Evolutionary conservation across 2,329 filamentous ascomycete species (phyloP).

Genomic region (Alternaria postmessia): DNA sequence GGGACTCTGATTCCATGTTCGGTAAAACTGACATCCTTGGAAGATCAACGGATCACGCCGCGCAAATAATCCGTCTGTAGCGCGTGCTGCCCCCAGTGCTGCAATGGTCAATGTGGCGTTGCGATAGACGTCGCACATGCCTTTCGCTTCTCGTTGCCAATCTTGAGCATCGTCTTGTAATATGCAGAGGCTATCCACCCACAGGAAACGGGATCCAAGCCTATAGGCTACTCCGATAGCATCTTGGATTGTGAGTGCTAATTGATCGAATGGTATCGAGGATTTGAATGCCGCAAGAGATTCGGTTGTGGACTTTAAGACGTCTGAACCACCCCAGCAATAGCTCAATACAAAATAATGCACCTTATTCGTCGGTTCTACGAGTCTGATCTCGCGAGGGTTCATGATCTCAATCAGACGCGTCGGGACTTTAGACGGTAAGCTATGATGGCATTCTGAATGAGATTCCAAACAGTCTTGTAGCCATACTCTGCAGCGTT

Average conservation of each 20-base stretch:
- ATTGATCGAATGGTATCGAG: background rate
- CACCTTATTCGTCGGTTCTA: background rate
- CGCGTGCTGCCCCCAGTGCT: background rate
- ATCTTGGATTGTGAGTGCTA: background rate
- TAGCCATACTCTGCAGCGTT: background rate
- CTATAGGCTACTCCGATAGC: background rate
- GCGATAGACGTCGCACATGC: background rate
- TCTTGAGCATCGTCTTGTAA: background rate
- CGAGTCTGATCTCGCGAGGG: background rate
- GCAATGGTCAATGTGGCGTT: background rate
- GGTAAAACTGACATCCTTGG: background rate
- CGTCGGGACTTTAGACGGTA: background rate
- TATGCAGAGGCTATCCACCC: background rate
- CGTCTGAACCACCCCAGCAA: background rate
- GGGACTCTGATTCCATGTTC: background rate
- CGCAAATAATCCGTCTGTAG: background rate
- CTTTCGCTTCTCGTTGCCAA: background rate
- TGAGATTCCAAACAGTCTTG: background rate
- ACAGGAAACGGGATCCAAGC: background rate
- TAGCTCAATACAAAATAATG: background rate
- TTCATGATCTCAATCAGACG: background rate
- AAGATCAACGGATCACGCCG: background rate
- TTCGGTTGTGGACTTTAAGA: background rate
- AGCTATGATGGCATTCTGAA: background rate
- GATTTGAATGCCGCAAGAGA: background rate